Evolutionary conservation across 805 yeast genomes (phyloP), one percentile per base, ranked within the genome.

Genomic region (Pichia scutulata): DNA sequence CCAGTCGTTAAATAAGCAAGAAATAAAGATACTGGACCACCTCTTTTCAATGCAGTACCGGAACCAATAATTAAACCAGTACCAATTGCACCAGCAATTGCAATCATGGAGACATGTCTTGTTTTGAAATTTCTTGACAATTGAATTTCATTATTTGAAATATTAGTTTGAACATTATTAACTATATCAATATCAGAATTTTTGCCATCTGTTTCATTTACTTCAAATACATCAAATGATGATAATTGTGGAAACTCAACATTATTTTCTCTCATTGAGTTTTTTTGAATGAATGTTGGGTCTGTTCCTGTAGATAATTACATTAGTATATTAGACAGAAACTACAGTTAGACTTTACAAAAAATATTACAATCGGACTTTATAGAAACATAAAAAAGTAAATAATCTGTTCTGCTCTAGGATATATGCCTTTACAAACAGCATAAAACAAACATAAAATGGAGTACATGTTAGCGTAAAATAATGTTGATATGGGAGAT

Each of bases 71-170:
- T 74, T 26, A 74, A 60, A 8, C 72, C 76, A 4, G 74, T 71
- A 23, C 78, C 78, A 46, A 74, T 72, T 12, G 77, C 73, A 44
- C 77, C 77, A n/a, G 77, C 77, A 33, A 75, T 73, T 18, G 76
- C 78, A 40, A 75, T 64, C 50, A 75, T 63, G 55, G 73, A 77
- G 30, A 75, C 72, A 57, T 75, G 80, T 52, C 78, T 60, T 28
- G 33, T 2, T 25, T 52, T 52, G 19, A 52, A 49, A 23, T 52
- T 46, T 49, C 55, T 52, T 23, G 23, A 28, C 13, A 28, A 10
- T 28, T 28, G 36, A 30, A 30, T 30, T 16, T 30, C 36, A 16
- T 30, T 8, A 30, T 30, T 30, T 13, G 18, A 30, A 14, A 18
- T 30, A 16, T 30, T 30, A 3, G 36, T 30, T 30, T 26, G 13